Evolutionary conservation across 179 eudicot species (phyloP).

Genomic region (Beta corolliflora): DNA sequence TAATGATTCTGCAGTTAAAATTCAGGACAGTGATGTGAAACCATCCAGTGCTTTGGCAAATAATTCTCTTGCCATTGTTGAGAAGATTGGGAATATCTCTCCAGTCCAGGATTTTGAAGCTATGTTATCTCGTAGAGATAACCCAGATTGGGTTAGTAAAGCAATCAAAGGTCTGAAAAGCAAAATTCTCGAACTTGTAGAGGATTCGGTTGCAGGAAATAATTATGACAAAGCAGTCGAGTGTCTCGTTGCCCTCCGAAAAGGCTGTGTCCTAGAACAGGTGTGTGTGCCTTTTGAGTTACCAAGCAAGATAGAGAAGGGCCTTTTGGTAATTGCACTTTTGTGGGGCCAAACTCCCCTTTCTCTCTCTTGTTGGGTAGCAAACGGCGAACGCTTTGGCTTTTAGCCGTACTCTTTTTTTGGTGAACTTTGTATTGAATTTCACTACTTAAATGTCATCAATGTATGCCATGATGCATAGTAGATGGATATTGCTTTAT

Average conservation of each 20-base stretch:
- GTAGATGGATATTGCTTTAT: not conserved
- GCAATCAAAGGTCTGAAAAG: constrained; percentile 71
- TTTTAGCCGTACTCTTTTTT: not conserved
- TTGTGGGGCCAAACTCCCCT: no score
- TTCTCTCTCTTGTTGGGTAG: not conserved
- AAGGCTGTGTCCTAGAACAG: constrained; percentile 88
- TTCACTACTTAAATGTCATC: not conserved
- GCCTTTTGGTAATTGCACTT: no score
- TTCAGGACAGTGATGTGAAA: constrained; percentile 40
- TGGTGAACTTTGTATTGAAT: not conserved
- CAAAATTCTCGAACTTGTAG: constrained; percentile 58
- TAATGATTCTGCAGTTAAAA: constrained; percentile 20
- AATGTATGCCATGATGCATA: not conserved
- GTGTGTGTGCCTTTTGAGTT: constrained; percentile 38
- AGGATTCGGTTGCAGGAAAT: constrained; percentile 60
- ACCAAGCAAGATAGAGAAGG: not conserved
- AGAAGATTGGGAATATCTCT: constrained; percentile 61
- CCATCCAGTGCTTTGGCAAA: constrained; percentile 41
- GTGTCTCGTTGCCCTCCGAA: constrained; percentile 78
- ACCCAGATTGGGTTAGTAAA: constrained; percentile 75
- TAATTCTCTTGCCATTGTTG: constrained; percentile 42
- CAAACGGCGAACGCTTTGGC: no score
- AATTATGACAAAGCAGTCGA: constrained; percentile 64
- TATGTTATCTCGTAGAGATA: constrained; percentile 90
- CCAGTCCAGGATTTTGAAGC: constrained; percentile 90